These are phyloP conservation scores for Malbranchea cinnamomea DNA, from an alignment of 2,329 filamentous ascomycete species.

Conservation along the genomic window DNA sequence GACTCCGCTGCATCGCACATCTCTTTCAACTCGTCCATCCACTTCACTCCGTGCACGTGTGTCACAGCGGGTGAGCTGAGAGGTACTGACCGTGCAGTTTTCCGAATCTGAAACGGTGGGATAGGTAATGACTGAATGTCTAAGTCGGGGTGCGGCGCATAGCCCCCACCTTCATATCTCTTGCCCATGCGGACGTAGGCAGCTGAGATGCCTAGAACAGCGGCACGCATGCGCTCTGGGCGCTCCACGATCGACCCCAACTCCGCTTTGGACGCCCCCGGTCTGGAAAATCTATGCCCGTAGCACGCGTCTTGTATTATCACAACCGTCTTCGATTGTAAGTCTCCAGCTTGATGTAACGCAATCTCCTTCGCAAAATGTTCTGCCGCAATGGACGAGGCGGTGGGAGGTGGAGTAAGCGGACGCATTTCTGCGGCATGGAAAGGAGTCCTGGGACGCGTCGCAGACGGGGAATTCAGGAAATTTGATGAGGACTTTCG, in stretches of 20 bases:
- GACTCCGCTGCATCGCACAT: slow-evolving; percentile 73
- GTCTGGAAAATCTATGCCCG: slow-evolving; percentile 78
- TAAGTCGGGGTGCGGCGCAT: slow-evolving; percentile 50
- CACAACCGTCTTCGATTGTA: slow-evolving; percentile 52
- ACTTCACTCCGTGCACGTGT: slow-evolving; percentile 76
- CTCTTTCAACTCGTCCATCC: slow-evolving; percentile 80
- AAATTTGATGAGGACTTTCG: slow-evolving; percentile 21
- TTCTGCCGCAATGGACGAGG: slow-evolving; percentile 46
- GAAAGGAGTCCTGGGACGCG: slow-evolving; percentile 14
- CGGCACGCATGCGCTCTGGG: slow-evolving; percentile 77
- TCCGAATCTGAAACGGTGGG: slow-evolving; percentile 71
- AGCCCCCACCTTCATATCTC: slow-evolving; percentile 55
- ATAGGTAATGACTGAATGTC: slow-evolving; percentile 40
- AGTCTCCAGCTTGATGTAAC: slow-evolving; percentile 37
- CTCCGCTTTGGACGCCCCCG: slow-evolving; percentile 55
- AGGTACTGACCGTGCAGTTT: slow-evolving; percentile 56
- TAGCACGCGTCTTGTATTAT: slow-evolving; percentile 90
- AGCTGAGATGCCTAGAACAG: slow-evolving; percentile 63
- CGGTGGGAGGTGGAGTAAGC: slow-evolving; percentile 22
- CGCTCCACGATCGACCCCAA: slow-evolving; percentile 80
- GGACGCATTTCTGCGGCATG: slow-evolving; percentile 7
- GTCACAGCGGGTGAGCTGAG: slow-evolving; percentile 66
- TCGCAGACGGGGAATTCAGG: slow-evolving; percentile 13
- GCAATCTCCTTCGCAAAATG: slow-evolving; percentile 58
- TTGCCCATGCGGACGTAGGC: slow-evolving; percentile 86